phyloP scores from a whole-genome alignment of 441 rosid species.

The Brassica hybrid region DNA sequence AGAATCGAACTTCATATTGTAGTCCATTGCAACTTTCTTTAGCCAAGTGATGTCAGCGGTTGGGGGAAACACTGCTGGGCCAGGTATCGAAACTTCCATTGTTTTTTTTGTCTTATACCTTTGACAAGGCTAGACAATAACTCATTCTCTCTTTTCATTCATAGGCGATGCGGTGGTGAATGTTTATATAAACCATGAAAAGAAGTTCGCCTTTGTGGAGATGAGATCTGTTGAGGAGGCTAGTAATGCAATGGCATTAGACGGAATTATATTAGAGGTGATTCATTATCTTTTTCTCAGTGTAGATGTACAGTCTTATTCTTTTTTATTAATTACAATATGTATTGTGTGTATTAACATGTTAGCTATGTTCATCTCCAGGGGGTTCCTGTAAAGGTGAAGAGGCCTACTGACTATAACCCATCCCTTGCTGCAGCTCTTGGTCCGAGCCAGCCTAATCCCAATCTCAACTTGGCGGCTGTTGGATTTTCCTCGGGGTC shows the following conservation, averaged over 20 bases:
- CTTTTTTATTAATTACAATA: slow-evolving; percentile 4
- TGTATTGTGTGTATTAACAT: slow-evolving; percentile 10
- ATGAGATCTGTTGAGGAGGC: slow-evolving; percentile 99
- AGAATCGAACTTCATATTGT: slow-evolving; percentile 25
- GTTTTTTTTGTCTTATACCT: not conserved
- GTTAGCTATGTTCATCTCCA: slow-evolving; percentile 32
- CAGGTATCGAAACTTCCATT: slow-evolving; percentile 52
- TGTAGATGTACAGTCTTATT: not conserved
- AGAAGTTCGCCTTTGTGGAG: slow-evolving; percentile 88
- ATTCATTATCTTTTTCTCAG: not conserved
- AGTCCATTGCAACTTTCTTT: slow-evolving; percentile 89
- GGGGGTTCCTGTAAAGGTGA: slow-evolving; percentile 92
- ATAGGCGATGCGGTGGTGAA: slow-evolving; percentile 96
- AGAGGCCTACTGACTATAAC: slow-evolving; percentile 89
- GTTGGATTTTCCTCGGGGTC: slow-evolving; percentile 82
- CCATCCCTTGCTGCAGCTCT: slow-evolving; percentile 86
- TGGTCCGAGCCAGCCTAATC: slow-evolving; percentile 92
- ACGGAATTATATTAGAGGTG: slow-evolving; percentile 95
- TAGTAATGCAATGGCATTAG: slow-evolving; percentile 97
- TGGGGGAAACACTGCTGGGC: slow-evolving; percentile 97
- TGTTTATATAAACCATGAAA: slow-evolving; percentile 95
- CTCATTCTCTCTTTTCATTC: slow-evolving; percentile 26
- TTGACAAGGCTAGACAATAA: not conserved
- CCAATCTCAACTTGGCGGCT: slow-evolving; percentile 78
- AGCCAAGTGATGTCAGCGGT: slow-evolving; percentile 96